Evolutionary conservation across 2,329 filamentous ascomycete species (phyloP), one percentile per base, ranked within the genome.

Genomic region (Acrocalymma vagum): DNA sequence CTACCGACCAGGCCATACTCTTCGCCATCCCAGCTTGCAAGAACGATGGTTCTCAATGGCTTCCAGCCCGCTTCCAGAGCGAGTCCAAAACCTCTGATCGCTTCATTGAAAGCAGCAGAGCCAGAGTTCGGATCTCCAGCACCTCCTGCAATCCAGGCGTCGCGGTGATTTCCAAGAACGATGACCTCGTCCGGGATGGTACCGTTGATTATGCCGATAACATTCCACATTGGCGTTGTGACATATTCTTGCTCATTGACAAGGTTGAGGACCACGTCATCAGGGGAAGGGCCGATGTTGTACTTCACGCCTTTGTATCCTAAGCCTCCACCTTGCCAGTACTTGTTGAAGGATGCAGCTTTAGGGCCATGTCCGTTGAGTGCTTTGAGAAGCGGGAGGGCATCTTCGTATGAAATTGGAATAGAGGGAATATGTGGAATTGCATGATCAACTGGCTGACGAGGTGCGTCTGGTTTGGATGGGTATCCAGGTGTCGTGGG

Each of bases 401-500:
- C 92, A 55, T 97, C 93, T 6, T 77, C 72, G 64, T 95, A 96
- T 0, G 93, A 96, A 35, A 97, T 88, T 4, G 93, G 93, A 2
- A 96, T 74, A 1, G 93, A 97, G 0, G 94, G 93, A 38, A 97
- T 97, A 3, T 82, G 84, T 0, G 94, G 89, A 21, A 87, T 94
- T 6, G 81, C 80, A 18, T 81, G 76, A 14, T 90, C 78, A 0
- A 86, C 83, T 6, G 90, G 83, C 42, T 84, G 78, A 16, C 93
- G 86, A 23, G 90, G 88, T 16, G 79, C 88, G n/a, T 87, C 93
- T 5, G 92, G 93, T 67, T 93, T 93, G 1, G 91, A 96, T 6
- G 93, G 88, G 62, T 96, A 96, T 9, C 94, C 94, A 13, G 91
- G 90, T 0, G 94, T 97, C 0, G 94, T 95, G 32, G 93, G 93